Evolutionary conservation across 768 basidiomycete genomes (phyloP).

Genomic region (Clitopilus hobsonii): DNA sequence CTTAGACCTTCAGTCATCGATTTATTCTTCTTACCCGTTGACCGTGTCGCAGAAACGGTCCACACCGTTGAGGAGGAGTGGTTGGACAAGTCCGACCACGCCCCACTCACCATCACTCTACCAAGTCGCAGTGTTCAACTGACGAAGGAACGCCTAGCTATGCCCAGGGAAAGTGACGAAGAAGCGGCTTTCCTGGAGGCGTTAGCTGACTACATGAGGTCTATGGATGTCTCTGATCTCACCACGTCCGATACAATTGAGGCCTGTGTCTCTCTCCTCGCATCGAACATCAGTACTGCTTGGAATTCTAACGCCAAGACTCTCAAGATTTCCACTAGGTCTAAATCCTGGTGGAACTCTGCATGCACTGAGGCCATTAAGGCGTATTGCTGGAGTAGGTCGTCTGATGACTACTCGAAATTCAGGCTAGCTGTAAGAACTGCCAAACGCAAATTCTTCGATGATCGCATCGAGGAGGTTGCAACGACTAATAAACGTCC

Average conservation of each 20-base stretch:
- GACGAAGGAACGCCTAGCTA: no score
- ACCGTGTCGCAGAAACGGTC: background rate
- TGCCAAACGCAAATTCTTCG: background rate
- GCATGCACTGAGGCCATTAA: background rate
- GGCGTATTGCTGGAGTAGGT: background rate
- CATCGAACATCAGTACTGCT: background rate
- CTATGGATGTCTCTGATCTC: no score
- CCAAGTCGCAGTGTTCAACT: no score
- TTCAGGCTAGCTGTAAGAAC: background rate
- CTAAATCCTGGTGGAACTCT: background rate
- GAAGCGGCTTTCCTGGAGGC: no score
- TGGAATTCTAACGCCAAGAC: background rate
- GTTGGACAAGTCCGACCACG: background rate
- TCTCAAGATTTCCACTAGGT: background rate
- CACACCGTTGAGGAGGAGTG: background rate
- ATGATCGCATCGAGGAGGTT: background rate
- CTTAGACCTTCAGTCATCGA: background rate
- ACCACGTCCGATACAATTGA: no score
- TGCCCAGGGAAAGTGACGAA: no score
- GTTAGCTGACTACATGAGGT: no score
- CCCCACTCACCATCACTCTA: background rate
- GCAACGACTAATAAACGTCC: background rate
- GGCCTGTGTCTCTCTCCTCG: no score
- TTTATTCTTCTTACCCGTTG: background rate
- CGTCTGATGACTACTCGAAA: background rate